A percentile compares a stretch with the other conserved stretches of the same genome.
These are phyloP conservation scores for Ophiostoma quercus DNA, from an alignment of 2,329 filamentous ascomycete species.

Conservation along the genomic window DNA sequence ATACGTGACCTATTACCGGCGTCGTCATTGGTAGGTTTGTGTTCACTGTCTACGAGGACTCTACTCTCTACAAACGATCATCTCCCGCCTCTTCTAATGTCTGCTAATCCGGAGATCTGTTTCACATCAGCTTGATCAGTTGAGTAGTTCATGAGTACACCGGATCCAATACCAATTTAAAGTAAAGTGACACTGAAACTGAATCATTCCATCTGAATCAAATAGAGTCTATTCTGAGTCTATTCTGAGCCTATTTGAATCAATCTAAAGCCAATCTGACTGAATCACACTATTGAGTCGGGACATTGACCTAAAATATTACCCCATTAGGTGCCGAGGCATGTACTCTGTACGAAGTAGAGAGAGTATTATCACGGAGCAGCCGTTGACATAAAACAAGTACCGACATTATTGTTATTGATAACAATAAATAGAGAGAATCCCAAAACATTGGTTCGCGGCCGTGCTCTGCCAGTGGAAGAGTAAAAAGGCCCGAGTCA, in stretches of 20 bases:
- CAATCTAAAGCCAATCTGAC: neutral
- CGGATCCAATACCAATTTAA: too few species aligned
- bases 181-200: neutral
- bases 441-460: slow-evolving; percentile 14
- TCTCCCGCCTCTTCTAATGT: neutral
- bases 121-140: neutral
- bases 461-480: slow-evolving; percentile 9
- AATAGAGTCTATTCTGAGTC: neutral
- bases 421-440: neutral
- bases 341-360: too few species aligned
- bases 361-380: neutral
- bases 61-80: neutral
- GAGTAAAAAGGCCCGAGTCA: slow-evolving; percentile 1
- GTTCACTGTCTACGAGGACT: neutral
- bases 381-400: neutral
- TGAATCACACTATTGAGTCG: neutral
- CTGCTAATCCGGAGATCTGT: neutral
- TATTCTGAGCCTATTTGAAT: neutral
- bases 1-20: neutral
- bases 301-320: too few species aligned
- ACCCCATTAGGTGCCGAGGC: neutral
- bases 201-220: neutral
- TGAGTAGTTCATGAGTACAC: neutral
- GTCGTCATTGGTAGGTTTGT: neutral
- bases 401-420: neutral